Conservation (phyloP, 208 protist genomes). For the Trypanosoma brucei region DNA sequence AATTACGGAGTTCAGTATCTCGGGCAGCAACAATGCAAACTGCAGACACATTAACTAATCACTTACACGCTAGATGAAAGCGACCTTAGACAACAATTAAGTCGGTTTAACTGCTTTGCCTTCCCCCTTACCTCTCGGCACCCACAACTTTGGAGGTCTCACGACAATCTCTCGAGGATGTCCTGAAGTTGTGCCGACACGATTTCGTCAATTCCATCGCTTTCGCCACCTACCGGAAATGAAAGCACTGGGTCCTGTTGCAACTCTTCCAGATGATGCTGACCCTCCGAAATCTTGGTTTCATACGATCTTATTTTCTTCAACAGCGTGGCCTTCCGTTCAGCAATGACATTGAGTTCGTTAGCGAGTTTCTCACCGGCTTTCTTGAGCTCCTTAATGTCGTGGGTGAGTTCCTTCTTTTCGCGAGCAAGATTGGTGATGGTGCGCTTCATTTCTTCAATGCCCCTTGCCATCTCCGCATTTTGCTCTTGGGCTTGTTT, state of each 20-base stretch:
- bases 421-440: constrained; percentile 43
- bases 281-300: constrained; percentile 52
- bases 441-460: constrained; percentile 66
- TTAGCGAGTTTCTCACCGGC: constrained; percentile 41
- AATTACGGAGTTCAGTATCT: too few species aligned
- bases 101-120: too few species aligned
- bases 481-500: constrained; percentile 69
- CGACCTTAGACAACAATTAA: too few species aligned
- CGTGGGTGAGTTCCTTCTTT: constrained; percentile 57
- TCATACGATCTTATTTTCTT: constrained; percentile 51
- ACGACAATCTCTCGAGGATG: constrained; percentile 6
- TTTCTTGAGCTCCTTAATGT: constrained; percentile 62
- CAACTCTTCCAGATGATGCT: constrained; percentile 34
- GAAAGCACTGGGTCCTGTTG: constrained; percentile 28
- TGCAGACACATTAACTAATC: too few species aligned
- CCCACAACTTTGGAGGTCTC: neutral
- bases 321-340: constrained; percentile 46
- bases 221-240: constrained; percentile 30
- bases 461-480: constrained; percentile 50
- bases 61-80: too few species aligned
- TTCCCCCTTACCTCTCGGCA: too few species aligned
- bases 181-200: constrained; percentile 15
- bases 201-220: constrained; percentile 34
- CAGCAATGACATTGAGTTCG: constrained; percentile 45
- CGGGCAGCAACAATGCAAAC: too few species aligned